Evolutionary conservation across 495 filamentous ascomycete species (phyloP), one percentile per base, ranked within the genome.

Genomic region (Pseudevernia furfuracea): DNA sequence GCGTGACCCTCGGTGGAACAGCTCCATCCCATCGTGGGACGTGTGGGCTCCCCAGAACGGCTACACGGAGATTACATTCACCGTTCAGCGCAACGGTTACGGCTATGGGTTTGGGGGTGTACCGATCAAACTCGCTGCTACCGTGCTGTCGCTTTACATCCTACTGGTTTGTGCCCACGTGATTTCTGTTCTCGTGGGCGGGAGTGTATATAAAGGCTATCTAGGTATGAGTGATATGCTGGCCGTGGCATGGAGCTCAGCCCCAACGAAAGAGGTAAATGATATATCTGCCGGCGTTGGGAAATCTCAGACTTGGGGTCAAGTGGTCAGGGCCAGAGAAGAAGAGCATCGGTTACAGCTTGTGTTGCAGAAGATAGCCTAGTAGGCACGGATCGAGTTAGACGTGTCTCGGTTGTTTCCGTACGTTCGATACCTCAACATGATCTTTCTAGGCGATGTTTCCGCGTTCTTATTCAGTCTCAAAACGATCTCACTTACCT

Each of bases 341-440:
- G 53, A 43, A 39, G 62, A 58, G 11, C 36, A 30, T 19, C 25
- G 62, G 14, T 38, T 37, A 34, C 67, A 90, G 71, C 12, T 81
- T 58, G 36, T 38, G 36, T 58, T 38, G 2, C n/a, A n/a, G n/a
- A n/a, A n/a, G n/a, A n/a, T n/a, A n/a, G n/a, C n/a, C n/a, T n/a
- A n/a, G n/a, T n/a, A n/a, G n/a, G n/a, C n/a, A n/a, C n/a, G n/a
- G n/a, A n/a, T n/a, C n/a, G n/a, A n/a, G n/a, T n/a, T n/a, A n/a
- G n/a, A n/a, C n/a, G n/a, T n/a, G n/a, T n/a, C n/a, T n/a, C n/a
- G n/a, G n/a, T n/a, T n/a, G n/a, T n/a, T n/a, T n/a, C n/a, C n/a
- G n/a, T n/a, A n/a, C n/a, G n/a, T n/a, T n/a, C n/a, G n/a, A n/a
- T n/a, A n/a, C n/a, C n/a, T n/a, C n/a, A n/a, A n/a, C n/a, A n/a